Evolutionary conservation across 2,329 filamentous ascomycete species (phyloP).

Genomic region (Paracoccidioides lutzii): DNA sequence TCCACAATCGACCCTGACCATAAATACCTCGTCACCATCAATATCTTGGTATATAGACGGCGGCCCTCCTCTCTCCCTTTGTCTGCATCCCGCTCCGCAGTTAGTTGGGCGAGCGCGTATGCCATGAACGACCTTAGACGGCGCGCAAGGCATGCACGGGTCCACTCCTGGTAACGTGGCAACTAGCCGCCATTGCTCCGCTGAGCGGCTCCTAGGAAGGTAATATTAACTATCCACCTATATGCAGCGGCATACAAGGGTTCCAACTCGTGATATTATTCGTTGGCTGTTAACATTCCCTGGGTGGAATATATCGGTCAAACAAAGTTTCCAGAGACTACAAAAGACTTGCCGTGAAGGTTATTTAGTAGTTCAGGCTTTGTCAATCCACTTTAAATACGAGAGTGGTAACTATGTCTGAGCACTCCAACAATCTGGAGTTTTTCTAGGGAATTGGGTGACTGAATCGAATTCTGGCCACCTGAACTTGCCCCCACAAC

Average conservation of each 20-base stretch:
- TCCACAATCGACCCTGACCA: neutral
- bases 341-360: no score
- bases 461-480: no score
- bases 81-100: neutral
- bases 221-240: neutral
- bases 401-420: no score
- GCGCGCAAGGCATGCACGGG: neutral
- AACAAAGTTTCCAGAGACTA: no score
- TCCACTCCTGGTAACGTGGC: neutral
- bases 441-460: no score
- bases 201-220: neutral
- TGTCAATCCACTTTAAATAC: no score
- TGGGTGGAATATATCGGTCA: no score
- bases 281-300: neutral
- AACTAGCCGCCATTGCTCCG: neutral
- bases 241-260: neutral
- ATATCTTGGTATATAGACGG: neutral
- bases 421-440: no score
- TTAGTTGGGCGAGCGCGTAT: neutral
- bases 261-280: no score
- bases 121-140: neutral
- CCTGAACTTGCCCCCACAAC: no score
- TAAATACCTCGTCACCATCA: neutral
- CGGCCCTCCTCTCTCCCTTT: neutral
- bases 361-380: no score